phyloP scores from a whole-genome alignment of 129 eudicot genomes.

The Flaveria sonorensis region DNA sequence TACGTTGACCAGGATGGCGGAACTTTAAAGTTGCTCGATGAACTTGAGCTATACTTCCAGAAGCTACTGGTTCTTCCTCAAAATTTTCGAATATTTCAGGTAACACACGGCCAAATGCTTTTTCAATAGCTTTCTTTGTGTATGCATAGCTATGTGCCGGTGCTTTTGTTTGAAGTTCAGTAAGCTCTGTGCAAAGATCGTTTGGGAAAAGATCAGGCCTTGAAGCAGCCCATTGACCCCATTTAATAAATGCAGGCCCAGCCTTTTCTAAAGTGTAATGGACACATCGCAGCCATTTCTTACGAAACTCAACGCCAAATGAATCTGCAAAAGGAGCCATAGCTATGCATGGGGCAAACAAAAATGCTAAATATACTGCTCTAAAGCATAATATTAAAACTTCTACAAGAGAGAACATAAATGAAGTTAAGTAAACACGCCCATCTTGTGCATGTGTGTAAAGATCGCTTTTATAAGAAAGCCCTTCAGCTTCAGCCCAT shows the following conservation, averaged over 20 bases:
- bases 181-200: conserved; percentile 73
- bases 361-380: conserved; percentile 67
- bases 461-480: conserved; percentile 47
- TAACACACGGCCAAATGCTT: conserved; percentile 79
- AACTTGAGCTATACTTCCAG: conserved; percentile 95
- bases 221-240: conserved; percentile 99
- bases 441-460: conserved; percentile 81
- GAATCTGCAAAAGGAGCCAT: conserved; percentile 91
- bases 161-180: conserved; percentile 80
- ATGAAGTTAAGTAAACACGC: conserved; percentile 55
- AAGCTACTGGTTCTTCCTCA: conserved; percentile 89
- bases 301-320: conserved; percentile 72
- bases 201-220: conserved; percentile 90
- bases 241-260: conserved; percentile 95
- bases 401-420: conserved; percentile 62
- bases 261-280: conserved; percentile 75
- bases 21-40: conserved; percentile 79
- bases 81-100: conserved; percentile 83
- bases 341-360: conserved; percentile 80
- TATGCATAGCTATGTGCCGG: conserved; percentile 82
- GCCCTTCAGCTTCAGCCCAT: conserved; percentile 62
- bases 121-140: conserved; percentile 72
- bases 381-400: conserved; percentile 58
- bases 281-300: conserved; percentile 66
- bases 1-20: conserved; percentile 69